Evolutionary conservation across 495 filamentous ascomycete genomes (phyloP), one percentile per base, ranked within the genome.

Genomic region (Immersiella caudata): DNA sequence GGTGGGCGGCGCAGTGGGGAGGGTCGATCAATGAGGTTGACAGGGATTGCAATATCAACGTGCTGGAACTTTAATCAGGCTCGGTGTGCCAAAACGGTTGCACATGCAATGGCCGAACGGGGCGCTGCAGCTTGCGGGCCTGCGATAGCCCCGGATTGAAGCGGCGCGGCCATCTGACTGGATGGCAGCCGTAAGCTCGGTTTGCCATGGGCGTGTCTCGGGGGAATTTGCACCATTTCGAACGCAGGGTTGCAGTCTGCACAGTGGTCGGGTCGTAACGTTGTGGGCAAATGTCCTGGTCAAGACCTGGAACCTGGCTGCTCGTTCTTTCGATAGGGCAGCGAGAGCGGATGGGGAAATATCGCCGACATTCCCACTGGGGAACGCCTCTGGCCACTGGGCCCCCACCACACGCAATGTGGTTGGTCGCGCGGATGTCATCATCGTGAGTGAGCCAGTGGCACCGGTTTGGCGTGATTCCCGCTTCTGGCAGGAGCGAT

Each of bases 31-130:
- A 59, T 20, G 0, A 18, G 12, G 25, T 20, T 12, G 25, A 21
- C 60, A 62, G 35, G 60, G 21, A 26, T 46, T 33, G 20, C 26
- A 50, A 62, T 62, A 62, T 62, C 60, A 49, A 50, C 18, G 60
- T 36, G 36, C 60, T 33, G 21, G 21, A 61, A 36, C 35, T 8
- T 61, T 22, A 62, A 62, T 62, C 60, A 62, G 60, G 60, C 60
- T 62, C 60, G 60, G 60, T 62, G 60, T 62, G 60, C 60, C 60
- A 62, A 62, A 49, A 20, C 16, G 60, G 60, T 49, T 36, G 60
- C 36, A 62, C 60, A 62, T 62, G 36, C 60, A 60, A 60, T 36
- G 24, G 57, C 29, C 60, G 60, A 50, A 46, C 27, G 60, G 60
- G 35, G 60, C 35, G 35, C 33, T 62, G 60, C 60, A 21, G 33